Evolutionary conservation across 371 early-diverging fungal species (phyloP).

Genomic region (Saksenaea vasiformis): DNA sequence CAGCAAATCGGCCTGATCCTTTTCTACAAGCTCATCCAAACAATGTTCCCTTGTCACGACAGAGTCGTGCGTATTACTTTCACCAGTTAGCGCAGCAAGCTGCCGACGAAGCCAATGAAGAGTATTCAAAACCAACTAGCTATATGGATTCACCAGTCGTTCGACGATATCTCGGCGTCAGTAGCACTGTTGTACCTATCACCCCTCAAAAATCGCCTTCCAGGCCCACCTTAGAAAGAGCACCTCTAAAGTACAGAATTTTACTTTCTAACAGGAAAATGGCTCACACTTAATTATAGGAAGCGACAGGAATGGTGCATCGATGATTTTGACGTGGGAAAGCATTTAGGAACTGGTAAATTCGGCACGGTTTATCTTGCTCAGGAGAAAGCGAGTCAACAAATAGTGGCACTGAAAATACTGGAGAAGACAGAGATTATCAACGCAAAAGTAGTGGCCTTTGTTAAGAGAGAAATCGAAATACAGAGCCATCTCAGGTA

Average conservation of each 20-base stretch:
- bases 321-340: slow-evolving; percentile 95
- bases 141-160: slow-evolving; percentile 50
- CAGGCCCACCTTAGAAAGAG: neutral
- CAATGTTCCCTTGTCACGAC: slow-evolving; percentile 20
- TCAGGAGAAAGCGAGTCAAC: slow-evolving; percentile 81
- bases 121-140: neutral
- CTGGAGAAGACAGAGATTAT: slow-evolving; percentile 84
- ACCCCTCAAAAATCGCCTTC: neutral
- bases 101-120: neutral
- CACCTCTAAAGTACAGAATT: neutral
- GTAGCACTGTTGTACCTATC: slow-evolving; percentile 15
- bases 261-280: neutral
- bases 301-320: slow-evolving; percentile 67
- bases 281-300: neutral
- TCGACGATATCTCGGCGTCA: slow-evolving; percentile 36
- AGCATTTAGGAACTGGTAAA: slow-evolving; percentile 93
- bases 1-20: slow-evolving; percentile 5
- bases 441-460: slow-evolving; percentile 25
- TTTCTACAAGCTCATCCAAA: neutral
- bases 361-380: slow-evolving; percentile 98
- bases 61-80: slow-evolving; percentile 30
- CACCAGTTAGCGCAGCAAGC: slow-evolving; percentile 31
- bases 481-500: slow-evolving; percentile 94
- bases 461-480: slow-evolving; percentile 88
- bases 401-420: slow-evolving; percentile 95